Evolutionary conservation across 1,284 basidiomycete species (phyloP).

Genomic region (Cerioporus squamosus): DNA sequence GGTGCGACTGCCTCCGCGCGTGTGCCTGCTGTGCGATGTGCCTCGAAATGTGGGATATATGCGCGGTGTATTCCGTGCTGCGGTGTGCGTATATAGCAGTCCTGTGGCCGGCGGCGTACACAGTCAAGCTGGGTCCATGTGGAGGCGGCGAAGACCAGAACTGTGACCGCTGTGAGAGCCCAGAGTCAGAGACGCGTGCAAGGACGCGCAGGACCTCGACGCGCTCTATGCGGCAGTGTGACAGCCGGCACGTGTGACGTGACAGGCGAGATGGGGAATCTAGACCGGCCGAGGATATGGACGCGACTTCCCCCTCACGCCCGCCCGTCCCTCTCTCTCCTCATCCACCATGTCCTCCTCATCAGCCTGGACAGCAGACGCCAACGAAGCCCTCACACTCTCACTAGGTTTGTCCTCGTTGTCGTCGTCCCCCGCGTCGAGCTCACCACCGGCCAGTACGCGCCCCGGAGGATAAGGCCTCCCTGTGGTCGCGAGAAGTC

Average conservation of each 20-base stretch:
- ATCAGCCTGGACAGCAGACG: slow-evolving; percentile 65
- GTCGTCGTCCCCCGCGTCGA: not conserved
- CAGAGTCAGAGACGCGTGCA: not conserved
- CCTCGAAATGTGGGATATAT: not conserved
- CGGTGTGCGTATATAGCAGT: not conserved
- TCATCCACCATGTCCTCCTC: slow-evolving; percentile 23
- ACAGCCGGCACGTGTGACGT: slow-evolving; percentile 19
- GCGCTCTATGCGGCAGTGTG: not conserved
- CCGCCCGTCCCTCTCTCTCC: slow-evolving; percentile 15
- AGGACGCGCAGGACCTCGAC: slow-evolving; percentile 2
- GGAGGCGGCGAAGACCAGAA: not conserved
- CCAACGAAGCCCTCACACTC: slow-evolving; percentile 78
- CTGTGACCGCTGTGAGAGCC: not conserved
- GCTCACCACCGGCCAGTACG: slow-evolving; percentile 50
- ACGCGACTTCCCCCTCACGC: slow-evolving; percentile 21
- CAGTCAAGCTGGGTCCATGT: not conserved
- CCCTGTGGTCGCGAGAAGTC: slow-evolving; percentile 60
- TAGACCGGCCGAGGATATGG: slow-evolving; percentile 21
- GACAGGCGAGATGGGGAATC: slow-evolving; percentile 21
- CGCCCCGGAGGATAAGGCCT: slow-evolving; percentile 62
- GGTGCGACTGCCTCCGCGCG: slow-evolving; percentile 6
- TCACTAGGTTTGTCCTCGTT: slow-evolving; percentile 61
- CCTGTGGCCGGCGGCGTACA: not conserved
- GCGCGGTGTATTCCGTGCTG: too few species aligned
- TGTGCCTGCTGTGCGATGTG: not conserved